These are phyloP conservation scores for Annulohypoxylon maeteangense DNA, from an alignment of 495 filamentous ascomycete genomes.

Conservation along the genomic window DNA sequence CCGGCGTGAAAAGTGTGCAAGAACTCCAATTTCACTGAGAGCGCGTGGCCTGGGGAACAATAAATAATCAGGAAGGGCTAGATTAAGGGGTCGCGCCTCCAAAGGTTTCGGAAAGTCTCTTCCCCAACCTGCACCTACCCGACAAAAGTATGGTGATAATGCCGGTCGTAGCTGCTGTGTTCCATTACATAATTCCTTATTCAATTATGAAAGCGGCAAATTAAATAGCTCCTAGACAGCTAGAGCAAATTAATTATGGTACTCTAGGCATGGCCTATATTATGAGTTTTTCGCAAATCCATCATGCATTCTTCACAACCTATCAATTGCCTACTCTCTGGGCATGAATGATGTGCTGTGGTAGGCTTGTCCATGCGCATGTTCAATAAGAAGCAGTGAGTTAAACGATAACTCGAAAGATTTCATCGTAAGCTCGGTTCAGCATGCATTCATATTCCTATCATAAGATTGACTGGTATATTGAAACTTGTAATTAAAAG, in stretches of 20 bases:
- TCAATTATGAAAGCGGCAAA: neutral
- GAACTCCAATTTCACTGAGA: neutral
- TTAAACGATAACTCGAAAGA: too few relatives aligned
- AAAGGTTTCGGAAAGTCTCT: neutral
- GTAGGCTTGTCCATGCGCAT: too few relatives aligned
- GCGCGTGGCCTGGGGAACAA: neutral
- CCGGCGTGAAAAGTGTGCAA: conserved; percentile 12
- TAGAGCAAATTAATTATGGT: neutral
- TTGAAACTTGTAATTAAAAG: neutral
- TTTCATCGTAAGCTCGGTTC: too few relatives aligned
- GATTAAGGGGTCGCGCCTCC: neutral
- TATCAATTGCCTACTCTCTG: too few relatives aligned
- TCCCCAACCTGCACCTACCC: conserved; percentile 7
- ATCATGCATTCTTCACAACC: too few relatives aligned
- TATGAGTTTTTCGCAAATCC: too few relatives aligned
- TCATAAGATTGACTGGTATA: too few relatives aligned
- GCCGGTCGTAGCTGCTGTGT: neutral
- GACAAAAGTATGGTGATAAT: neutral
- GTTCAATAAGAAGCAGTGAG: too few relatives aligned
- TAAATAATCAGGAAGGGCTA: conserved; percentile 9
- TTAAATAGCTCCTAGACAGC: neutral
- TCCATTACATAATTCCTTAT: neutral
- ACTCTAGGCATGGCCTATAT: neutral
- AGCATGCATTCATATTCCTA: too few relatives aligned
- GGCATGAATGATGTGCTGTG: too few relatives aligned